phyloP scores from a whole-genome alignment of 345 rosid species.

The Nephelium lappaceum region DNA sequence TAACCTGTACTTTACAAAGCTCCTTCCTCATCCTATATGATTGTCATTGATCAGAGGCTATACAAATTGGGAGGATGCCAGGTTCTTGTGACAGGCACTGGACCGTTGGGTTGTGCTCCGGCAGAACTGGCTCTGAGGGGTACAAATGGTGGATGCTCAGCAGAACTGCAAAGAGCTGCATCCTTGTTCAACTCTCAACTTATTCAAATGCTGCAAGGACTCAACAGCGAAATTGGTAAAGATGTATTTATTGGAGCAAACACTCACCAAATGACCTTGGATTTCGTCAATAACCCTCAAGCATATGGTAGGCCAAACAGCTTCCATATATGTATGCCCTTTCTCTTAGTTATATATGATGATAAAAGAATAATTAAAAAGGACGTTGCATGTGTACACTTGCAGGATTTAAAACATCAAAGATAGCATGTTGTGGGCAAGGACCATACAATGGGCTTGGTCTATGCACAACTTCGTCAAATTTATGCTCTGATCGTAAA shows the following conservation, averaged over 20 bases:
- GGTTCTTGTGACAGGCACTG: slow-evolving; percentile 49
- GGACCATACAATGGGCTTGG: slow-evolving; percentile 81
- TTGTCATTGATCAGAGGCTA: slow-evolving; percentile 29
- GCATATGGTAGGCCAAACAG: slow-evolving; percentile 40
- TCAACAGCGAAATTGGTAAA: slow-evolving; percentile 24
- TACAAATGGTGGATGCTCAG: slow-evolving; percentile 32
- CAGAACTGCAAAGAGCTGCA: slow-evolving; percentile 42
- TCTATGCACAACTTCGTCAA: slow-evolving; percentile 63
- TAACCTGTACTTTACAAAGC: no score
- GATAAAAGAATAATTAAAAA: neutral
- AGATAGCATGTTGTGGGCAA: slow-evolving; percentile 82
- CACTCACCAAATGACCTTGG: slow-evolving; percentile 31
- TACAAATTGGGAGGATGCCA: slow-evolving; percentile 37
- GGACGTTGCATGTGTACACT: neutral
- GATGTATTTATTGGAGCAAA: slow-evolving; percentile 38
- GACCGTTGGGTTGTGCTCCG: slow-evolving; percentile 53
- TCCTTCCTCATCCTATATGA: no score
- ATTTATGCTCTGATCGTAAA: slow-evolving; percentile 60
- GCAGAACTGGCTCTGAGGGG: slow-evolving; percentile 45
- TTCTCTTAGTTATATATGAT: neutral
- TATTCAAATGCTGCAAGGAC: slow-evolving; percentile 25
- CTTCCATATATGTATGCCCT: neutral
- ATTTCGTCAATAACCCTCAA: slow-evolving; percentile 48
- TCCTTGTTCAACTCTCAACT: slow-evolving; percentile 42
- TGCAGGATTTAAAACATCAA: slow-evolving; percentile 65